Evolutionary conservation across 164 flowering plant species (phyloP).

Genomic region (Magnolia sinica): DNA sequence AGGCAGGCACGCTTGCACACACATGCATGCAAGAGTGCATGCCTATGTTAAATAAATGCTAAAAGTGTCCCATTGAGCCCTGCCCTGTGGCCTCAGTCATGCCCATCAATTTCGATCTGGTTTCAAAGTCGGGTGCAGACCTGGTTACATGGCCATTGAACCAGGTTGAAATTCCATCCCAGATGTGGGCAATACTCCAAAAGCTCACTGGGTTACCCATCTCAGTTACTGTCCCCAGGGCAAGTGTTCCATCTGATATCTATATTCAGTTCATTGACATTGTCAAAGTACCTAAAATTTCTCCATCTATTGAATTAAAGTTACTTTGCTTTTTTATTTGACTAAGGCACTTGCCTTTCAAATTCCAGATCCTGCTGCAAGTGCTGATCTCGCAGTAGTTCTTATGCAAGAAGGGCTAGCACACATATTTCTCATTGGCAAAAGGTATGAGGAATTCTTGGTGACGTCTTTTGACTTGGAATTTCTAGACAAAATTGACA

Average conservation of each 20-base stretch:
- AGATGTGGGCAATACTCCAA: not conserved
- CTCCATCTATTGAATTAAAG: not conserved
- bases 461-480: not conserved
- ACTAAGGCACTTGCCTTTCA: not conserved
- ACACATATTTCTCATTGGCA: constrained; percentile 74
- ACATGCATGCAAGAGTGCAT: not conserved
- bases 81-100: not conserved
- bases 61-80: not conserved
- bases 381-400: constrained; percentile 94
- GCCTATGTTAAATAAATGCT: not conserved
- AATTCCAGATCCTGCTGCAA: constrained; percentile 78
- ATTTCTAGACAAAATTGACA: not conserved
- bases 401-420: constrained; percentile 97
- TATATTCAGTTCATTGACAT: too few species aligned
- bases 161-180: not conserved
- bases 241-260: too few species aligned
- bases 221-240: too few species aligned
- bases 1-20: not conserved
- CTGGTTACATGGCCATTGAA: not conserved
- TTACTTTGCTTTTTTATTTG: not conserved
- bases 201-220: not conserved
- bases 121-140: not conserved
- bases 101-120: not conserved
- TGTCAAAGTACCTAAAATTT: not conserved
- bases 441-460: constrained; percentile 46